Base-by-base conservation (phyloP, 495 filamentous ascomycete species). In the Annulohypoxylon bovei region DNA sequence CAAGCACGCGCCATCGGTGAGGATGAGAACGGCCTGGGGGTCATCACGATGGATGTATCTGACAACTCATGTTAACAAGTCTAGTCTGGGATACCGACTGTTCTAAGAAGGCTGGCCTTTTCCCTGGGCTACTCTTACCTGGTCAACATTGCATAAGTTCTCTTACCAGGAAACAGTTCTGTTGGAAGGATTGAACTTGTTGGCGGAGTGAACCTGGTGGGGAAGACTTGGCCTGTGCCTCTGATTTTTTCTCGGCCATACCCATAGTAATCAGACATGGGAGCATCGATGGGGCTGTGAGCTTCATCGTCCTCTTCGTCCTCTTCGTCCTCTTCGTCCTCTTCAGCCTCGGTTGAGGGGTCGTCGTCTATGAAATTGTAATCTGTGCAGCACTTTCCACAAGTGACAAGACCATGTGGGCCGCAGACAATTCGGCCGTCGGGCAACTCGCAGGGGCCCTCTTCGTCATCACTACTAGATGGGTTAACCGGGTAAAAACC, bases 1-100 rank as follows among this genome's bases (percentile, higher is more conserved):
- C 2, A 75, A 65, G 42, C 81, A 84, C 2, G 80, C 76, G 3
- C 82, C 80, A 60, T 80, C 78, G 2, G 75, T 75, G 37, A 64
- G 64, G 5, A 76, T 54, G 55, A 80, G 74, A 33, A 64, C 42
- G 0, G 16, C 30, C 16, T 33, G 8, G 9, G 56, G 39, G 22
- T 82, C 46, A 27, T 50, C 7, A 20, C 44, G 74, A 63, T 73
- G 70, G n/a, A 79, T 70, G 53, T 75, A 79, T 70, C 80, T 79
- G 16, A 60, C 6, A 35, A 56, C 14, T 0, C 14, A 49, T 23
- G 22, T 74, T 53, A 71, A 46, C 40, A 3, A 22, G 27, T 22
- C n/a, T 35, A 18, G 25, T 30, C 33, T 55, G 44, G 55, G 25
- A 59, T 58, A 42, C 18, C 42, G 27, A 23, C 6, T 40, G 12